Evolutionary conservation across 2,329 filamentous ascomycete species (phyloP).

Genomic region (Fusarium kyushuense): DNA sequence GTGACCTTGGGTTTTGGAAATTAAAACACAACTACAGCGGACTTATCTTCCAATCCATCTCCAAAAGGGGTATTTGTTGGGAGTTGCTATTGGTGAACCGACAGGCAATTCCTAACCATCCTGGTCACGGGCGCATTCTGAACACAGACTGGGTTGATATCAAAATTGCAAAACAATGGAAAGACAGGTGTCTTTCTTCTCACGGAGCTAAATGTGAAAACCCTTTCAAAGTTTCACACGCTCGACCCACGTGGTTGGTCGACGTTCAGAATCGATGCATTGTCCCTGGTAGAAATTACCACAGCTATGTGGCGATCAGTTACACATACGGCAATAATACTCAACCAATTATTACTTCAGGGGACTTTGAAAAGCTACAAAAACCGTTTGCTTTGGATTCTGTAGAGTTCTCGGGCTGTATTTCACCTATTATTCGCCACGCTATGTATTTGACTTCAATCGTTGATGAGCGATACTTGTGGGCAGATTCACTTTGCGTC

Average conservation of each 20-base stretch:
- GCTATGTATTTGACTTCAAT: neutral
- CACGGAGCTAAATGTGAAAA: neutral
- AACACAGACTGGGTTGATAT: neutral
- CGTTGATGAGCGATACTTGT: neutral
- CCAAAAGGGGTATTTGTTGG: accelerated
- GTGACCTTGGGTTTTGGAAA: neutral
- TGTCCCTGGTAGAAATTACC: neutral
- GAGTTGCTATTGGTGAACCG: neutral
- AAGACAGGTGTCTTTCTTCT: neutral
- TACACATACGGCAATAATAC: neutral
- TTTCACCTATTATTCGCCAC: neutral
- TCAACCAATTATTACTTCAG: neutral
- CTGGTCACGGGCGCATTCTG: neutral
- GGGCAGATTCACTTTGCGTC: neutral
- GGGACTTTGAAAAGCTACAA: neutral
- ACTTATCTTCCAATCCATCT: too few relatives aligned
- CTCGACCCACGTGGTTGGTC: neutral
- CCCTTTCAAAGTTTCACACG: neutral
- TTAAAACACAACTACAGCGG: too few relatives aligned
- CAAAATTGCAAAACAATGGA: neutral
- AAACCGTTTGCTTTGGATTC: neutral
- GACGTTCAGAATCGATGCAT: neutral
- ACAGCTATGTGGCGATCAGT: neutral
- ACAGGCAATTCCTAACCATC: neutral
- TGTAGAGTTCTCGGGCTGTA: neutral